Evolutionary conservation across 345 rosid genomes (phyloP).

Genomic region (Lepidium sativum): DNA sequence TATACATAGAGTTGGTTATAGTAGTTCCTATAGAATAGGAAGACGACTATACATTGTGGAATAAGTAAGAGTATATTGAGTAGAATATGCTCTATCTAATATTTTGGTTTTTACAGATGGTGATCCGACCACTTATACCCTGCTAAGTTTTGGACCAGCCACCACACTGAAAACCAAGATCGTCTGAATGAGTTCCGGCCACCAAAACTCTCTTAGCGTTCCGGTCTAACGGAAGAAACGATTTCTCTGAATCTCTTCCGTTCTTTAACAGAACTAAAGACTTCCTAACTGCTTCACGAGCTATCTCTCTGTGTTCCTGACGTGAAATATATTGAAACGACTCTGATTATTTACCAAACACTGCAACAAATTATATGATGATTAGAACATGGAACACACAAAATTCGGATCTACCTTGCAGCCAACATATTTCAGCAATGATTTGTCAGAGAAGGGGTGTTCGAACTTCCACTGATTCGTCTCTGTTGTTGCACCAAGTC

Average conservation of each 20-base stretch:
- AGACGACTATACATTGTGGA: no score
- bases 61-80: no score
- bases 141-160: slow-evolving; percentile 65
- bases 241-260: slow-evolving; percentile 43
- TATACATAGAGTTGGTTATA: no score
- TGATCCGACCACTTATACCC: slow-evolving; percentile 62
- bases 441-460: no score
- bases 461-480: no score
- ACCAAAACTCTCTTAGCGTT: slow-evolving; percentile 53
- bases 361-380: not conserved
- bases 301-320: slow-evolving; percentile 54
- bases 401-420: slow-evolving; percentile 17
- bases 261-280: slow-evolving; percentile 71
- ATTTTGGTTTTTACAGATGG: slow-evolving; percentile 49
- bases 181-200: slow-evolving; percentile 60
- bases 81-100: no score
- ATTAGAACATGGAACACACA: not conserved
- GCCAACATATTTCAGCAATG: no score
- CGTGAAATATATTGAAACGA: not conserved
- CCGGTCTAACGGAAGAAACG: slow-evolving; percentile 54
- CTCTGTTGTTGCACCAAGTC: no score
- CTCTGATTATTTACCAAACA: not conserved
- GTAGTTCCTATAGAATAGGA: no score
- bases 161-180: slow-evolving; percentile 81
- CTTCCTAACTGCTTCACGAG: slow-evolving; percentile 72